Evolutionary conservation across 345 rosid genomes (phyloP).

Genomic region (Acer campestre): DNA sequence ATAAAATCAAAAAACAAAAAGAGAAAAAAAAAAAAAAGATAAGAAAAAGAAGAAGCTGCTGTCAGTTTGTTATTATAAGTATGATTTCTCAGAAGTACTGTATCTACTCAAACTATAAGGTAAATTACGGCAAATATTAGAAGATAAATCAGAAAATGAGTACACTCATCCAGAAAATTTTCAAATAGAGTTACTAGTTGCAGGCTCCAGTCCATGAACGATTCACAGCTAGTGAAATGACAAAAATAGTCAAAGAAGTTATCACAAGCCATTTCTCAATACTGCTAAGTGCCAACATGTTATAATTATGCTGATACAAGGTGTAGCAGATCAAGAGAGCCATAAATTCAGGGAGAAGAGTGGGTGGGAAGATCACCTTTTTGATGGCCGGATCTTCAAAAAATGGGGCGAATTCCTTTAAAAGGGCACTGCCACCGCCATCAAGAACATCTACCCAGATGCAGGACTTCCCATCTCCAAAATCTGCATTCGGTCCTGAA

Average conservation of each 20-base stretch:
- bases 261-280: not conserved
- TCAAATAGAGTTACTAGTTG: not conserved
- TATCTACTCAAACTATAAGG: not conserved
- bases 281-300: constrained; percentile 7
- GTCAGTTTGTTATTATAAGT: not conserved
- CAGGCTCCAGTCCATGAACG: not conserved
- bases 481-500: constrained; percentile 76
- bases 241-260: not conserved
- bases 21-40: not conserved
- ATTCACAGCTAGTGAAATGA: not conserved
- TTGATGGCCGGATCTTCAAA: constrained; percentile 66
- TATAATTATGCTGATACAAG: constrained; percentile 15
- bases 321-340: constrained; percentile 6
- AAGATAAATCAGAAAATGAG: not conserved
- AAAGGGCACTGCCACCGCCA: constrained; percentile 66
- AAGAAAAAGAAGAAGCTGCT: not conserved
- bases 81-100: not conserved
- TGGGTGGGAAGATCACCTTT: constrained; percentile 50
- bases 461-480: constrained; percentile 84
- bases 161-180: not conserved
- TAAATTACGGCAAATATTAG: not conserved
- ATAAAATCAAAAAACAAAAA: no score
- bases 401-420: constrained; percentile 69
- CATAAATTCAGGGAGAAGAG: not conserved
- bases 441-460: constrained; percentile 97